Evolutionary conservation across 2,329 filamentous ascomycete species (phyloP).

Genomic region (Phoma sp.): DNA sequence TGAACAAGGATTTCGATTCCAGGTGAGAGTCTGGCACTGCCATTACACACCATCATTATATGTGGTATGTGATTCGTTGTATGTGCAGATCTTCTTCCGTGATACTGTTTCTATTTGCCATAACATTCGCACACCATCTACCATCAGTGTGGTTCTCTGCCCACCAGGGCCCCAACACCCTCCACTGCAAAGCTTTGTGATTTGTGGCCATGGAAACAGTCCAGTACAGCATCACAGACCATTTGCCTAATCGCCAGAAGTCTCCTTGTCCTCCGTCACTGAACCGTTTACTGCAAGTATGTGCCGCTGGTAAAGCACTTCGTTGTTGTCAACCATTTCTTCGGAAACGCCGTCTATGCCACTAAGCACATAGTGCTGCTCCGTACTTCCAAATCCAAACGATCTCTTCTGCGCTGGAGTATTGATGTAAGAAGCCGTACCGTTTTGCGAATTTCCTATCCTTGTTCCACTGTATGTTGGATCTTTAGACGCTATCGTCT

Average conservation of each 20-base stretch:
- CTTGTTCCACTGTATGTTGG: slow-evolving; percentile 47
- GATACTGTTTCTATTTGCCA: neutral
- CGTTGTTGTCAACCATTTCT: slow-evolving; percentile 11
- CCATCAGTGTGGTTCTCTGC: slow-evolving; percentile 33
- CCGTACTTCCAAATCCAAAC: slow-evolving; percentile 62
- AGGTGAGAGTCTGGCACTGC: neutral
- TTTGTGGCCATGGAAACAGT: slow-evolving; percentile 5
- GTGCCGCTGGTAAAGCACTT: slow-evolving; percentile 63
- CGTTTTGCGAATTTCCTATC: slow-evolving; percentile 62
- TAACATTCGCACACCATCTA: neutral
- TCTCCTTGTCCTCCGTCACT: slow-evolving; percentile 53
- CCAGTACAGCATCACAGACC: slow-evolving; percentile 3
- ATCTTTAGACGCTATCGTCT: slow-evolving; percentile 55
- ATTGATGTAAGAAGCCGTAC: slow-evolving; percentile 63
- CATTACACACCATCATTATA: slow-evolving; percentile 8
- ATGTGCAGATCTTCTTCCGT: slow-evolving; percentile 14
- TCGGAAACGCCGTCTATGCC: slow-evolving; percentile 45
- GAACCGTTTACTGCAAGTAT: slow-evolving; percentile 63
- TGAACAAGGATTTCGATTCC: neutral
- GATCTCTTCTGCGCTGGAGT: slow-evolving; percentile 55
- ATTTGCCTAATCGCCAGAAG: neutral
- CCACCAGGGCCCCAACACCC: slow-evolving; percentile 36
- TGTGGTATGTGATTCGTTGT: slow-evolving; percentile 15
- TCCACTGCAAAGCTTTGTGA: slow-evolving; percentile 31
- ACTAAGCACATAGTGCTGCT: slow-evolving; percentile 64